Base-by-base conservation (phyloP, 768 basidiomycete species). In the Pleurotus citrinopileatus region DNA sequence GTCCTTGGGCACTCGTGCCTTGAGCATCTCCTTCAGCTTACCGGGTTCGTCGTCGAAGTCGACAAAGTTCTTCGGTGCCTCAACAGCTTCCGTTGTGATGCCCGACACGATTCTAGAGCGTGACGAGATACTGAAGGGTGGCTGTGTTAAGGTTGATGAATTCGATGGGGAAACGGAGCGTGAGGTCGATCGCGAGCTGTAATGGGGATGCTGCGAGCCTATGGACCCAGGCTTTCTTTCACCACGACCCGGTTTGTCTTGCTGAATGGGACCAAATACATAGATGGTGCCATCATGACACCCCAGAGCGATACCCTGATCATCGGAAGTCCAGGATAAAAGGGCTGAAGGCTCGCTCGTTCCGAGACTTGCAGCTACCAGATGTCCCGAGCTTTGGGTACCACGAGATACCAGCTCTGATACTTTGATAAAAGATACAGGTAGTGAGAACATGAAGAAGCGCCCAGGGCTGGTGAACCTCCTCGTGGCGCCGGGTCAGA, bases 11-110 rank as follows among this genome's bases (percentile, higher is more conserved):
- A 70, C 69, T 53, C 66, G 77, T 8, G 80, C 82, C 60, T 83
- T 86, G 27, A 93, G 66, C 63, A 93, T 74, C 29, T 83, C 86
- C 63, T 87, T 90, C 57, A 93, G 73, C 59, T 83, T 85, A 52
- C 84, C 86, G 1, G 85, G 76, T 62, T 93, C 91, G 40, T 91
- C 87, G 2, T 92, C 91, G 54, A 84, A 90, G 63, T 93, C 91
- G 1, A 91, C 85, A 61, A 80, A 85, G 59, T 83, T 89, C 69
- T 81, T 89, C 0, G 88, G 83, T 0, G 90, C 91, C 64, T 91
- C 87, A 0, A 81, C 88, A 55, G 80, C 79, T 56, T 89, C 86
- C 7, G 73, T 72, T 6, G 82, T 88, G 3, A 93, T 70, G 9
- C 83, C 85, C n/a, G 89, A 87, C 1, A 89, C 86, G 4, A 86